Conservation (phyloP, 2,329 filamentous ascomycete species). For the Amesomyces nigricolor region DNA sequence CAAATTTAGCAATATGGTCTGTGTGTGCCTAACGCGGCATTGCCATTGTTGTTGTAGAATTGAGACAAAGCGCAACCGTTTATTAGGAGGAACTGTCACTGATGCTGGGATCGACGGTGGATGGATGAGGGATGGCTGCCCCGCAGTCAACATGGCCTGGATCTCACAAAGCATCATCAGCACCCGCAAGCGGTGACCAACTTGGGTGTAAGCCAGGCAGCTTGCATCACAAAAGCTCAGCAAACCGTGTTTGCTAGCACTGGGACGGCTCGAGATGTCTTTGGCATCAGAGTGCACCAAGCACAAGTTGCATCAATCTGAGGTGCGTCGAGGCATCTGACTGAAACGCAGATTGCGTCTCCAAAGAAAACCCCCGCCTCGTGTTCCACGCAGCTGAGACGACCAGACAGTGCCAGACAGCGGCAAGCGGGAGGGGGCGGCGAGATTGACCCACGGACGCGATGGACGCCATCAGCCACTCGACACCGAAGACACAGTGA, state of each 20-base stretch:
- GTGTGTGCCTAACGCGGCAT: background rate
- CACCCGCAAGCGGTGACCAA: no score
- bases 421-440: background rate
- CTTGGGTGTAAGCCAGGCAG: no score
- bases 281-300: no score
- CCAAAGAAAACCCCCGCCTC: background rate
- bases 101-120: background rate
- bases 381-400: conserved; percentile 5
- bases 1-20: conserved; percentile 1
- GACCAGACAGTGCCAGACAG: background rate
- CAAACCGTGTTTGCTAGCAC: background rate
- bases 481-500: conserved; percentile 1
- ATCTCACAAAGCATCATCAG: background rate
- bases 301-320: no score
- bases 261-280: no score
- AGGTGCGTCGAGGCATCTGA: no score
- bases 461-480: conserved; percentile 10
- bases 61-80: background rate
- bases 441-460: background rate
- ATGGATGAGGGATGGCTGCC: background rate
- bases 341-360: background rate
- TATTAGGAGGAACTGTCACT: conserved; percentile 3
- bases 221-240: background rate
- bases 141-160: background rate
- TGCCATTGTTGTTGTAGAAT: background rate